Evolutionary conservation across 2,329 filamentous ascomycete species (phyloP).

Genomic region (Penicillium sp.): DNA sequence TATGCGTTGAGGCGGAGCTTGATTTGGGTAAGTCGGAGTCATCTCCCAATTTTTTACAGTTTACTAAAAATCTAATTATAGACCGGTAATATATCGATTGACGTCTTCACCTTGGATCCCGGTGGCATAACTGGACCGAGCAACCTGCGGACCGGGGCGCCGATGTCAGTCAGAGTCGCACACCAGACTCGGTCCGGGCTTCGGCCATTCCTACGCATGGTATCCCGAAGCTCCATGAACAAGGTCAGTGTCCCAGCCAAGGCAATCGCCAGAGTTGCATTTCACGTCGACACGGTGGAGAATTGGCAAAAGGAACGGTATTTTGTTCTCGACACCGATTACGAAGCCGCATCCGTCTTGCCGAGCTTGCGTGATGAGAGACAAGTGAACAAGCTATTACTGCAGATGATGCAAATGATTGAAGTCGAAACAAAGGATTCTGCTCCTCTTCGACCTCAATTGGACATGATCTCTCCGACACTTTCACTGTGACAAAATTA

Average conservation of each 20-base stretch:
- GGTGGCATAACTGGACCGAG: slow-evolving; percentile 30
- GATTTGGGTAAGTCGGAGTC: slow-evolving; percentile 29
- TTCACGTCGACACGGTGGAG: slow-evolving; percentile 31
- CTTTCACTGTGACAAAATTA: neutral
- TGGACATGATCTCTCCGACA: slow-evolving; percentile 14
- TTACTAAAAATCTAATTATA: slow-evolving; percentile 15
- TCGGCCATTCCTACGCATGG: slow-evolving; percentile 33
- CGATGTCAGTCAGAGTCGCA: slow-evolving; percentile 31
- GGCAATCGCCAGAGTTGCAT: slow-evolving; percentile 36
- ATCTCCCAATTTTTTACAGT: neutral
- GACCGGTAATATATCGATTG: slow-evolving; percentile 36
- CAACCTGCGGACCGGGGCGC: slow-evolving; percentile 24
- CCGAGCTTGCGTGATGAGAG: slow-evolving; percentile 27
- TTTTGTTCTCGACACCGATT: slow-evolving; percentile 35
- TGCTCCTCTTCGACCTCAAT: slow-evolving; percentile 24
- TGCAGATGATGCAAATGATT: slow-evolving; percentile 31
- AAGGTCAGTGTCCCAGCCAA: slow-evolving; percentile 36
- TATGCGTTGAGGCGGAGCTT: slow-evolving; percentile 39
- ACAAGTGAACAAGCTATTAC: slow-evolving; percentile 29
- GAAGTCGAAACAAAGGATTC: slow-evolving; percentile 30
- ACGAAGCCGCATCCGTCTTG: slow-evolving; percentile 39
- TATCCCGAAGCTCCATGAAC: slow-evolving; percentile 38
- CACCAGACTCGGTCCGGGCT: slow-evolving; percentile 35
- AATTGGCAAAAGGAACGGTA: slow-evolving; percentile 32
- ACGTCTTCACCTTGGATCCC: slow-evolving; percentile 38